Evolutionary conservation across 2,329 filamentous ascomycete species (phyloP).

Genomic region (Fusarium keratoplasticum): DNA sequence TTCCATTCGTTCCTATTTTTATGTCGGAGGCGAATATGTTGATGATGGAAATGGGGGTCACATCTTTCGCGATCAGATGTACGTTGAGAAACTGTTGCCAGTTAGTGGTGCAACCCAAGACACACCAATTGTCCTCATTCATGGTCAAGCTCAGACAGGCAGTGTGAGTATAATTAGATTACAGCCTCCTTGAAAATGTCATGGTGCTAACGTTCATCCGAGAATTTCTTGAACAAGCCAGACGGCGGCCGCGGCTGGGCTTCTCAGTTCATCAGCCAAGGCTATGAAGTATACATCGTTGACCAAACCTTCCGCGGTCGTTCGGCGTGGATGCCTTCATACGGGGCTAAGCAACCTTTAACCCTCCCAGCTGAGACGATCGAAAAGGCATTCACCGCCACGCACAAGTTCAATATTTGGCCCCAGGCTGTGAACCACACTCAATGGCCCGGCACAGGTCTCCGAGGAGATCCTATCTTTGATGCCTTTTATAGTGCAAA

Average conservation of each 20-base stretch:
- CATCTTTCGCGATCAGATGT: constrained; percentile 41
- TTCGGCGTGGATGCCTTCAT: constrained; percentile 31
- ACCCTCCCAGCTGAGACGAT: constrained; percentile 33
- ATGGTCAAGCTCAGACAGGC: constrained; percentile 39
- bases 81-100: constrained; percentile 37
- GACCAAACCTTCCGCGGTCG: constrained; percentile 40
- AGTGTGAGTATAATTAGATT: constrained; percentile 13
- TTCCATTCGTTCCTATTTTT: constrained; percentile 35
- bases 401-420: constrained; percentile 33
- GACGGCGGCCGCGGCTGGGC: constrained; percentile 40
- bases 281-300: constrained; percentile 40
- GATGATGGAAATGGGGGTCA: constrained; percentile 33
- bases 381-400: constrained; percentile 35
- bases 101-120: constrained; percentile 15
- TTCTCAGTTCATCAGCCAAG: constrained; percentile 33
- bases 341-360: constrained; percentile 14
- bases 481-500: constrained; percentile 41
- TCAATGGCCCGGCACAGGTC: constrained; percentile 37
- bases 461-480: constrained; percentile 30
- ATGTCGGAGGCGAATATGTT: constrained; percentile 34
- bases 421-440: constrained; percentile 38
- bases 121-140: constrained; percentile 38
- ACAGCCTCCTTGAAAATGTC: not conserved
- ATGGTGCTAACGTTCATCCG: not conserved
- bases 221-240: constrained; percentile 43